These are phyloP conservation scores for Ramaria rubella DNA, from an alignment of 768 basidiomycete genomes.

Conservation along the genomic window DNA sequence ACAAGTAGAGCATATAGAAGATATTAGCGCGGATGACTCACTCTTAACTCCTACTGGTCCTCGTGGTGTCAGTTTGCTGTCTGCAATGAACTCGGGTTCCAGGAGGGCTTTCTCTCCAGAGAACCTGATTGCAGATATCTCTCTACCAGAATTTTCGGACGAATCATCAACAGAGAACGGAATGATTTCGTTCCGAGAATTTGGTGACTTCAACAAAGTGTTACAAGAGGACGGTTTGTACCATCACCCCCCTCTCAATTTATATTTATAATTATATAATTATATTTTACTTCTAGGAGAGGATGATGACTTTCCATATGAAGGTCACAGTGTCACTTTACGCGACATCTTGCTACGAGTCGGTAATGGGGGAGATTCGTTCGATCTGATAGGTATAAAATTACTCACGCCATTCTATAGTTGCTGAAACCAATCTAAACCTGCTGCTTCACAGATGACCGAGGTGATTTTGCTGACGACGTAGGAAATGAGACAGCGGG, in stretches of 20 bases:
- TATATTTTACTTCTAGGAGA: too few species aligned
- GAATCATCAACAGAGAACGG: neutral
- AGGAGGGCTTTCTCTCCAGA: neutral
- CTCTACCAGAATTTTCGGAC: neutral
- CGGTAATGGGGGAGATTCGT: conserved; percentile 13
- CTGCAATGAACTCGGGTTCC: neutral
- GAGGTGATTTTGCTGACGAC: neutral
- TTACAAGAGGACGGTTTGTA: neutral
- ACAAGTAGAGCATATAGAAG: neutral
- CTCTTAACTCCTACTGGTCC: neutral
- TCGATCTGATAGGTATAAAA: neutral
- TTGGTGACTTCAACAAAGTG: too few species aligned
- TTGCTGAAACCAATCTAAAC: neutral
- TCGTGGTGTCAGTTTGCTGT: neutral
- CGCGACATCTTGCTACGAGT: conserved; percentile 38
- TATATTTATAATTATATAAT: too few species aligned
- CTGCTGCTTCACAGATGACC: neutral
- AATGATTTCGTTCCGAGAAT: neutral
- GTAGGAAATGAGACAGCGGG: neutral
- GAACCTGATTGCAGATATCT: conserved; percentile 1
- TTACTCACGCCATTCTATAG: neutral
- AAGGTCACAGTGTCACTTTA: conserved; percentile 42
- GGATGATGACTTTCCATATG: conserved; percentile 28
- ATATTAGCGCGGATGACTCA: neutral
- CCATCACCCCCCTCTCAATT: too few species aligned